phyloP scores from a whole-genome alignment of 2,329 filamentous ascomycete genomes.

The Pseudogymnoascus sp. region DNA sequence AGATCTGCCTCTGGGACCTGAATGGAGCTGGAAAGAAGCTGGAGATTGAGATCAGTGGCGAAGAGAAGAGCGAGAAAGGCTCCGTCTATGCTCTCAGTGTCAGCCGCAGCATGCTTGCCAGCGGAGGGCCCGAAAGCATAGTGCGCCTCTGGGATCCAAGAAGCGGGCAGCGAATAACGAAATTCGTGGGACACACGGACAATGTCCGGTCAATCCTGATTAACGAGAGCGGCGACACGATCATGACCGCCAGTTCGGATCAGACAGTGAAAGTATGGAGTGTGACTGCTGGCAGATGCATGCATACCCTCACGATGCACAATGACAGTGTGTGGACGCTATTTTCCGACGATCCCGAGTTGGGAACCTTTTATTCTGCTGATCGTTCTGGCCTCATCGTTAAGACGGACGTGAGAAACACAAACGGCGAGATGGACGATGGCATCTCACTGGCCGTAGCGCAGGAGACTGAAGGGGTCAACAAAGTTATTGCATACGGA shows the following conservation, averaged over 20 bases:
- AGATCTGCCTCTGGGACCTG: slow-evolving; percentile 89
- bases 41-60: slow-evolving; percentile 76
- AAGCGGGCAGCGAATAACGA: slow-evolving; percentile 84
- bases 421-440: slow-evolving; percentile 70
- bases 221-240: slow-evolving; percentile 79
- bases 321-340: slow-evolving; percentile 97
- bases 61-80: slow-evolving; percentile 81
- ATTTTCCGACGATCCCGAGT: slow-evolving; percentile 77
- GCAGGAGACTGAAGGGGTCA: slow-evolving; percentile 82
- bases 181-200: slow-evolving; percentile 94
- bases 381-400: slow-evolving; percentile 91
- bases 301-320: slow-evolving; percentile 98
- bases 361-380: slow-evolving; percentile 89
- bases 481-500: slow-evolving; percentile 50
- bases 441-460: slow-evolving; percentile 85
- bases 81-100: slow-evolving; percentile 88
- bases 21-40: slow-evolving; percentile 79
- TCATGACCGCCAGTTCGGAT: slow-evolving; percentile 91
- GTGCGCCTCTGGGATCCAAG: slow-evolving; percentile 88
- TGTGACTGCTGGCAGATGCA: slow-evolving; percentile 86
- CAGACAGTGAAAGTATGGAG: slow-evolving; percentile 99
- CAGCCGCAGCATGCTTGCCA: slow-evolving; percentile 75
- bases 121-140: slow-evolving; percentile 88
- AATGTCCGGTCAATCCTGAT: slow-evolving; percentile 88
- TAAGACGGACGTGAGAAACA: slow-evolving; percentile 82